These are phyloP conservation scores for Castanea crenata DNA, from an alignment of 306 rosid genomes.

Conservation along the genomic window DNA sequence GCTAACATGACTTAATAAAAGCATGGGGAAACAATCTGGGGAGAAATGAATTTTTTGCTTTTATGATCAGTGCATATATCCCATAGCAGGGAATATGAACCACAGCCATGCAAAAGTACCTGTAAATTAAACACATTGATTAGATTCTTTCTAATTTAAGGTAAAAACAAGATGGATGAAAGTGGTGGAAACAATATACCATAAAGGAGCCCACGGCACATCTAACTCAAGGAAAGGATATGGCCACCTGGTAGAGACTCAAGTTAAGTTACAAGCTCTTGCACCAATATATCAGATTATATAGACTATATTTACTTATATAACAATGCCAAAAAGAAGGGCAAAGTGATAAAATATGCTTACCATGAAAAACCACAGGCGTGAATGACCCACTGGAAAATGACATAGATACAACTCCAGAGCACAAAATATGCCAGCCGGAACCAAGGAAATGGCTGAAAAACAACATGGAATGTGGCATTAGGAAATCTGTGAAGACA, in stretches of 20 bases:
- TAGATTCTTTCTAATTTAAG: not conserved
- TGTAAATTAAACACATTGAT: conserved; percentile 19
- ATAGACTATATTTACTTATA: not conserved
- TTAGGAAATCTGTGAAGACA: conserved; percentile 1
- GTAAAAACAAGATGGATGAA: not conserved
- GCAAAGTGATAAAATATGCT: not conserved
- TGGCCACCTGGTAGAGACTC: conserved; percentile 56
- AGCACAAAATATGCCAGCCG: conserved; percentile 69
- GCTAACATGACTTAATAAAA: conserved; percentile 35
- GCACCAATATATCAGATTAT: not conserved
- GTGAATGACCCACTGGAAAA: conserved; percentile 73
- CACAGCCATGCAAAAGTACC: conserved; percentile 68
- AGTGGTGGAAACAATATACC: conserved; percentile 42
- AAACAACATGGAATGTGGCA: conserved; percentile 14
- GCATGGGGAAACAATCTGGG: conserved; percentile 53
- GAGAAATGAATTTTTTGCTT: conserved; percentile 51
- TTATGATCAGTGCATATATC: conserved; percentile 52
- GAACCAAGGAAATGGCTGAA: conserved; percentile 81
- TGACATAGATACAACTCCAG: conserved; percentile 62
- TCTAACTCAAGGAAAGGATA: conserved; percentile 82
- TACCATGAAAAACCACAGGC: conserved; percentile 52
- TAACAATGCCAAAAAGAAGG: not conserved
- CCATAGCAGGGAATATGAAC: conserved; percentile 79
- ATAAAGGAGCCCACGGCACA: conserved; percentile 72
- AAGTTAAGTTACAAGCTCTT: conserved; percentile 9